A percentile compares a stretch with the other conserved stretches of the same genome.
These are phyloP conservation scores for Wickerhamomyces rabaulensis DNA, from an alignment of 805 yeast species.

Conservation along the genomic window DNA sequence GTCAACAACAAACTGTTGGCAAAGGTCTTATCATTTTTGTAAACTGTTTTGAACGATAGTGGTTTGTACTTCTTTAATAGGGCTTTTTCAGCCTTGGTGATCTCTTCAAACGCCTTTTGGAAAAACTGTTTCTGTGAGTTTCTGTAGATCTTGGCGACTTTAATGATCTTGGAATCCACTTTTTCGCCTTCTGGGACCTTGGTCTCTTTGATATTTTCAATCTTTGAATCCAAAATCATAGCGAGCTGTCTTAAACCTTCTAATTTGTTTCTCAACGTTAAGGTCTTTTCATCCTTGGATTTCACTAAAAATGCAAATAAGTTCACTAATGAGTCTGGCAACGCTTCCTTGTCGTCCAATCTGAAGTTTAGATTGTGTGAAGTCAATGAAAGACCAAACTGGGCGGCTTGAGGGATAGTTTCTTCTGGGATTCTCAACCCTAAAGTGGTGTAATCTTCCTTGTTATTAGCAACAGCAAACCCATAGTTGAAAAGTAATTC, in stretches of 20 bases:
- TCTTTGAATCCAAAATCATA: slow-evolving; percentile 47
- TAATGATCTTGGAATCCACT: slow-evolving; percentile 22
- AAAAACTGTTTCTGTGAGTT: slow-evolving; percentile 44
- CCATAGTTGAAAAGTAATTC: slow-evolving; percentile 82
- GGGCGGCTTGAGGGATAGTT: slow-evolving; percentile 26
- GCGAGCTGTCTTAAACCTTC: slow-evolving; percentile 56
- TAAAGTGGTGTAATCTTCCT: slow-evolving; percentile 54
- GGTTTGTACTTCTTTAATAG: slow-evolving; percentile 39
- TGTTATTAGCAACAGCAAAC: slow-evolving; percentile 54
- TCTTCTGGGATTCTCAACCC: slow-evolving; percentile 45
- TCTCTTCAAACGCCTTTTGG: slow-evolving; percentile 37
- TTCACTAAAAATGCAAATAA: slow-evolving; percentile 53
- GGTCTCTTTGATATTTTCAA: slow-evolving; percentile 32
- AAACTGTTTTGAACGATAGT: slow-evolving; percentile 52
- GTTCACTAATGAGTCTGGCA: slow-evolving; percentile 43
- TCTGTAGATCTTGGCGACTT: slow-evolving; percentile 40
- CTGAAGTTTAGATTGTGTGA: slow-evolving; percentile 36
- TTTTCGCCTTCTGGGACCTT: slow-evolving; percentile 21
- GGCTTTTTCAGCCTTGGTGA: slow-evolving; percentile 41
- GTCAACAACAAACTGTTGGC: slow-evolving; percentile 49
- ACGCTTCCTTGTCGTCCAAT: slow-evolving; percentile 26
- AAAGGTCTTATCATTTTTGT: slow-evolving; percentile 48
- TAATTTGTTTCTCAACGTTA: slow-evolving; percentile 49
- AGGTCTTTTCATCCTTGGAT: slow-evolving; percentile 39
- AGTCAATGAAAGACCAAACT: slow-evolving; percentile 36